Evolutionary conservation across 2,329 filamentous ascomycete genomes (phyloP).

Genomic region (Apiospora arundinis): DNA sequence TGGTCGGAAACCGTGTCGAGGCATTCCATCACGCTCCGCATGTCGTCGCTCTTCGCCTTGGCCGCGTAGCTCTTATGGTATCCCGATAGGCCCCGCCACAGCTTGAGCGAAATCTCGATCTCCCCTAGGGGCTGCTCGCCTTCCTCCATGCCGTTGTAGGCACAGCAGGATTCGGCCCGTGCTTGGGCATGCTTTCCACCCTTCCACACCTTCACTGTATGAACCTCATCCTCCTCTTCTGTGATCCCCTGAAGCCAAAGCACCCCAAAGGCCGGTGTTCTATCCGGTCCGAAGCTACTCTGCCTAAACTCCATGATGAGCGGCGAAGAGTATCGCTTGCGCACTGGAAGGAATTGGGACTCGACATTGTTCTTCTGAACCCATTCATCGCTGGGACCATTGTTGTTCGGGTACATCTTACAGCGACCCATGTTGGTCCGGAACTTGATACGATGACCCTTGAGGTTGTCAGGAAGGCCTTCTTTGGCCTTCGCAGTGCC

Average conservation of each 20-base stretch:
- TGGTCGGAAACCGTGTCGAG: slow-evolving; percentile 67
- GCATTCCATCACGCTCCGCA: slow-evolving; percentile 68
- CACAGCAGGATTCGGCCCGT: slow-evolving; percentile 43
- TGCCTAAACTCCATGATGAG: slow-evolving; percentile 65
- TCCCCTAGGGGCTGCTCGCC: slow-evolving; percentile 63
- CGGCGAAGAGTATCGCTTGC: slow-evolving; percentile 64
- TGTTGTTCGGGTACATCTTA: slow-evolving; percentile 61
- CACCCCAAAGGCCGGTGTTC: slow-evolving; percentile 65
- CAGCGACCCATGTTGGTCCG: slow-evolving; percentile 61
- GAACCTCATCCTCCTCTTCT: slow-evolving; percentile 68
- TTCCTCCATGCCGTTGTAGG: slow-evolving; percentile 51
- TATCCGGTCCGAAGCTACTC: slow-evolving; percentile 58
- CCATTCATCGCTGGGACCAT: slow-evolving; percentile 53
- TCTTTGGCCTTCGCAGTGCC: slow-evolving; percentile 53
- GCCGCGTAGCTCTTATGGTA: slow-evolving; percentile 62
- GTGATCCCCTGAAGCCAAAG: slow-evolving; percentile 73
- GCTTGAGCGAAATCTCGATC: slow-evolving; percentile 62
- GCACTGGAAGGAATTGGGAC: slow-evolving; percentile 60
- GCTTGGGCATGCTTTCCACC: slow-evolving; percentile 60
- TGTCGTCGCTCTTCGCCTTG: slow-evolving; percentile 56
- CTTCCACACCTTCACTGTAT: slow-evolving; percentile 70
- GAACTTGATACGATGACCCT: slow-evolving; percentile 62
- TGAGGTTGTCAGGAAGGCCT: slow-evolving; percentile 55
- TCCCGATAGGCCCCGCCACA: slow-evolving; percentile 66
- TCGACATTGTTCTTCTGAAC: slow-evolving; percentile 49